Base-by-base conservation (phyloP, 768 basidiomycete species). In the Neoboletus subvelutipes region DNA sequence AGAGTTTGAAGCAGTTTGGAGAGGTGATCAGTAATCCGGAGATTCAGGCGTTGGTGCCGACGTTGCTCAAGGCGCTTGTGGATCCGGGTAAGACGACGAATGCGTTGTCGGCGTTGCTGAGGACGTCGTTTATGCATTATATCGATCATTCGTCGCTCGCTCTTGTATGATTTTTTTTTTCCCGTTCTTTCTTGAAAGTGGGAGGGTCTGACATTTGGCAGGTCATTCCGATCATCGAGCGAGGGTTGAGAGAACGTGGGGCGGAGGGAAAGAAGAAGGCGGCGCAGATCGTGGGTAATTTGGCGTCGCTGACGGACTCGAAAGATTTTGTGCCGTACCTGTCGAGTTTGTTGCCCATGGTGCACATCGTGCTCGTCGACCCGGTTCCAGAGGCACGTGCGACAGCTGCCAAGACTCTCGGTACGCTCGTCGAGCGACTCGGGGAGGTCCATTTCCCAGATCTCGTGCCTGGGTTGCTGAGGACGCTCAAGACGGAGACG, bases 11-110 rank as follows among this genome's bases (percentile, higher is more conserved):
- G 72, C 90, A 92, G 69, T 98, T 99, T 70, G 97, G 97, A 33
- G 97, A 98, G 73, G 97, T 99, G 54, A 94, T 98, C 68, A 94
- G 82, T 72, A 99, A 98, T 66, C 97, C 97, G 0, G 97, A 99
- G 74, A 93, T 98, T 58, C 92, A 96, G 70, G 84, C 85, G 9
- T 79, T 99, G 57, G 93, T 94, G 18, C 91, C 90, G 8, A 81
- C 88, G 12, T 83, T 98, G 60, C 83, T 98, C 64, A 98, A 94
- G 70, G 97, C 97, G 1, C 80, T 99, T 59, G 94, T 96, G 31
- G 96, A 99, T 73, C 97, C 97, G 9, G 83, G 83, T 0, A 97
- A 94, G 76, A 98, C 92, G 4, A 82, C 89, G 15, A 86, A 80
- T 62, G 97, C 95, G 0, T 75, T 99, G 50, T 75, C 86, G n/a